Percentiles rank a stretch among this genome's conserved stretches.
Evolutionary conservation across 805 yeast species (phyloP).

Genomic region (Candida anglica): DNA sequence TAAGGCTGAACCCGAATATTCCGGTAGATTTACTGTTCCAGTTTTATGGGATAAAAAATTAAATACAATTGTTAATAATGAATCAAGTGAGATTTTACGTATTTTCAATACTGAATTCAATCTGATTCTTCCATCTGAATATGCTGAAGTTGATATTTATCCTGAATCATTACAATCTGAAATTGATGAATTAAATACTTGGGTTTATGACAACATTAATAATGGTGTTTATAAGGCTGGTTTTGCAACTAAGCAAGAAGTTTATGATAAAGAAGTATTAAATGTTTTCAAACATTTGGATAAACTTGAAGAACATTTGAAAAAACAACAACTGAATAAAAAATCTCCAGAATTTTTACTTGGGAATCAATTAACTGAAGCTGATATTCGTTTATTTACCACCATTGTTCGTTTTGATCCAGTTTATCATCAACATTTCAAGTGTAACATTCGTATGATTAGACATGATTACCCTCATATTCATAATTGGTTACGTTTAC

Average conservation of each 20-base stretch:
- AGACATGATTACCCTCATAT: constrained; percentile 75
- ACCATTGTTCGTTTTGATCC: constrained; percentile 91
- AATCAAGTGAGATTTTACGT: constrained; percentile 84
- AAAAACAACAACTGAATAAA: constrained; percentile 32
- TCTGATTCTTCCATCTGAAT: constrained; percentile 45
- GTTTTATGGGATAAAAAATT: constrained; percentile 86
- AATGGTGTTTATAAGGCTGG: constrained; percentile 94
- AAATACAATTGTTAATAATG: constrained; percentile 84
- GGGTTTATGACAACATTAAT: constrained; percentile 84
- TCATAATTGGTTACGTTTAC: constrained; percentile 73
- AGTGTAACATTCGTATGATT: constrained; percentile 81
- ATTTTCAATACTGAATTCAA: constrained; percentile 77
- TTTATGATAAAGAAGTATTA: constrained; percentile 65
- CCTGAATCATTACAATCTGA: constrained; percentile 51
- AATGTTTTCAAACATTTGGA: constrained; percentile 66
- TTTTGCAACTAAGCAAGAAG: constrained; percentile 79
- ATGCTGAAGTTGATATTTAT: constrained; percentile 53
- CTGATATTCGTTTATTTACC: constrained; percentile 82
- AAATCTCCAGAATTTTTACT: constrained; percentile 36
- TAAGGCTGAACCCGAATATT: constrained; percentile 70
- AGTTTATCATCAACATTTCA: constrained; percentile 92
- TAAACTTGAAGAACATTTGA: constrained; percentile 60
- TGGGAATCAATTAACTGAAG: constrained; percentile 76
- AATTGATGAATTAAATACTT: constrained; percentile 74
- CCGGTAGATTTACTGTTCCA: constrained; percentile 88